phyloP scores from a whole-genome alignment of 2,329 filamentous ascomycete genomes.

The Apiospora malaysiana region DNA sequence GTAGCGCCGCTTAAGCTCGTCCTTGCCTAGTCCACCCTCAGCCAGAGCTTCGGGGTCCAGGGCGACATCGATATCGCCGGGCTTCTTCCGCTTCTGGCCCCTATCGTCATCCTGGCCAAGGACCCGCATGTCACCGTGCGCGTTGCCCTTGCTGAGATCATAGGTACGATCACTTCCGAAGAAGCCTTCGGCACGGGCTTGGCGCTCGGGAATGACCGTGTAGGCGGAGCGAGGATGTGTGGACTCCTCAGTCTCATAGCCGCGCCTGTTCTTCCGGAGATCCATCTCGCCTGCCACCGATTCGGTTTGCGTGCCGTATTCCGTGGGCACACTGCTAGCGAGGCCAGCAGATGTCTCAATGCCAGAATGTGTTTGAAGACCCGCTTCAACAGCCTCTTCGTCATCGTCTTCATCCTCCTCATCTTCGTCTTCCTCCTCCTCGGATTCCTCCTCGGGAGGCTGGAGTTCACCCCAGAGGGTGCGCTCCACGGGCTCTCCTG shows the following conservation, averaged over 20 bases:
- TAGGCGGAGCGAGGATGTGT: conserved; percentile 80
- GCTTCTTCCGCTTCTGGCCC: conserved; percentile 87
- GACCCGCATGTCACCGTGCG: conserved; percentile 63
- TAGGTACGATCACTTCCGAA: conserved; percentile 95
- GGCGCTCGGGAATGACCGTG: conserved; percentile 87
- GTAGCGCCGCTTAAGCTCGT: conserved; percentile 80
- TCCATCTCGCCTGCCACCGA: conserved; percentile 88
- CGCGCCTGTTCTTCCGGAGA: conserved; percentile 83
- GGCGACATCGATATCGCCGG: conserved; percentile 91
- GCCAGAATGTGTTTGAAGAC: conserved; percentile 76
- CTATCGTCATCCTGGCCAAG: conserved; percentile 80
- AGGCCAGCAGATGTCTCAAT: conserved; percentile 83
- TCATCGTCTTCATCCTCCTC: conserved; percentile 72
- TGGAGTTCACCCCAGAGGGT: conserved; percentile 93
- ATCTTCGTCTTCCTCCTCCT: conserved; percentile 74
- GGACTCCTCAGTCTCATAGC: conserved; percentile 85
- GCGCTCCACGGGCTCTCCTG: conserved; percentile 83
- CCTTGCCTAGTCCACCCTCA: conserved; percentile 78
- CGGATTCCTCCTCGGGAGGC: conserved; percentile 62
- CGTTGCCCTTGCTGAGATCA: conserved; percentile 69
- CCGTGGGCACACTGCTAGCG: conserved; percentile 79
- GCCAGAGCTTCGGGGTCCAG: conserved; percentile 85
- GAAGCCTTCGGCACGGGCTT: conserved; percentile 87
- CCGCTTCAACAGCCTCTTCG: conserved; percentile 66
- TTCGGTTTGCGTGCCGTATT: conserved; percentile 72